phyloP scores from a whole-genome alignment of 139 green algal species.

The Eudorina sp. region DNA sequence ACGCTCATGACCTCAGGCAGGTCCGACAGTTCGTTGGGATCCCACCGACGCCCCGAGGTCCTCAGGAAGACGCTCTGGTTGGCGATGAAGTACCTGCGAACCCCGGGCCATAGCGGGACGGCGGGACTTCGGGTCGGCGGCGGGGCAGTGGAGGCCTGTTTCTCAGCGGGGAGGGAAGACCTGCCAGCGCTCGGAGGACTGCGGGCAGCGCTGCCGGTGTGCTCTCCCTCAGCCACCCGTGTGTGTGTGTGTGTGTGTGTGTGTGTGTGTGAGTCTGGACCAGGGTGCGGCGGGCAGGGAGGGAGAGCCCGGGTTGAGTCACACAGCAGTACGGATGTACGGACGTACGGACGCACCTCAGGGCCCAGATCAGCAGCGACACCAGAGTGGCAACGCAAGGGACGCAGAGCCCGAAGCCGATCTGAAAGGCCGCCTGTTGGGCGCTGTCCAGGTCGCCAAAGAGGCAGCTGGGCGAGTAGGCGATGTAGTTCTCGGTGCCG shows the following conservation, averaged over 20 bases:
- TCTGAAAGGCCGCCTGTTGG: background rate
- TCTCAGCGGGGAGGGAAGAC: too few species aligned
- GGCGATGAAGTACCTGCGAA: background rate
- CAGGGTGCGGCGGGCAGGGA: too few species aligned
- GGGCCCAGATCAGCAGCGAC: background rate
- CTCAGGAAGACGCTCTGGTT: background rate
- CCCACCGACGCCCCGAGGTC: too few species aligned
- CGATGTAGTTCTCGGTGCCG: background rate
- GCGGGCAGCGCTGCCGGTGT: too few species aligned
- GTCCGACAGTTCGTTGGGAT: too few species aligned
- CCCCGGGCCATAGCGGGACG: too few species aligned
- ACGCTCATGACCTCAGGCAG: background rate
- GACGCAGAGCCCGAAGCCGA: background rate
- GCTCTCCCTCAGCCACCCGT: too few species aligned
- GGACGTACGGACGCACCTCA: background rate
- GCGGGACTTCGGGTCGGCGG: too few species aligned
- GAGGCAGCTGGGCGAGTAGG: slow-evolving; percentile 4
- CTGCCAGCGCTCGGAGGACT: too few species aligned
- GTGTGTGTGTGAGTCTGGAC: background rate
- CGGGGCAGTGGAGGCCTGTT: too few species aligned
- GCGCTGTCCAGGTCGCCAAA: background rate
- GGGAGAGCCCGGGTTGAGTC: background rate
- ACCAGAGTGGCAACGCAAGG: background rate
- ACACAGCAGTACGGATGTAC: too few species aligned
- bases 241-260: background rate